Conservation (phyloP, 2,329 filamentous ascomycete species). For the Trichoderma koningiopsis region DNA sequence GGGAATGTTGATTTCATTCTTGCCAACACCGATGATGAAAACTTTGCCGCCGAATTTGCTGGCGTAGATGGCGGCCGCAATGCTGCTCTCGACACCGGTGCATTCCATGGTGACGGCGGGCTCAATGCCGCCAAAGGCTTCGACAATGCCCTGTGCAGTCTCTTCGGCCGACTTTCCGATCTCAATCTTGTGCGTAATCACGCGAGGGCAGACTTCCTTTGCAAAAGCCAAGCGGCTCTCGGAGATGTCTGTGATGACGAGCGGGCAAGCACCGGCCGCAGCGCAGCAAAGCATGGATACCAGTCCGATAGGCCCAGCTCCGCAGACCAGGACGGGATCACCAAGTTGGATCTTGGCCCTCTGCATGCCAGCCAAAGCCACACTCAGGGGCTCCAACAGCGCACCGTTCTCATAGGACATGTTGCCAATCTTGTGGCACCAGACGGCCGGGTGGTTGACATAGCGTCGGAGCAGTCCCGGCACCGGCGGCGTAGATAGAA, state of each 20-base stretch:
- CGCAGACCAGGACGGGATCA: constrained; percentile 85
- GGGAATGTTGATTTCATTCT: constrained; percentile 91
- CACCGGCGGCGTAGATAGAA: constrained; percentile 89
- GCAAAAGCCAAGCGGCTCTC: constrained; percentile 83
- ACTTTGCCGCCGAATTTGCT: constrained; percentile 96
- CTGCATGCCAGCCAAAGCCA: constrained; percentile 86
- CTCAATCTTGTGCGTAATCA: constrained; percentile 78
- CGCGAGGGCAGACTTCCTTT: constrained; percentile 76
- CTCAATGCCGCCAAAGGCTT: constrained; percentile 75
- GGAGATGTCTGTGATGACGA: constrained; percentile 95
- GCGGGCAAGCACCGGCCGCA: constrained; percentile 84
- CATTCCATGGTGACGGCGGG: constrained; percentile 85
- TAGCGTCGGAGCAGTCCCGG: constrained; percentile 86
- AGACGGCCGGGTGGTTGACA: constrained; percentile 89
- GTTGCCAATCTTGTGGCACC: constrained; percentile 94
- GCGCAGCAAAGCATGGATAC: constrained; percentile 82
- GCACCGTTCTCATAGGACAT: constrained; percentile 93
- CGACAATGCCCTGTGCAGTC: constrained; percentile 67
- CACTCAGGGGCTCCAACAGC: constrained; percentile 85
- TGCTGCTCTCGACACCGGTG: constrained; percentile 90
- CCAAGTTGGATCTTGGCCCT: constrained; percentile 78
- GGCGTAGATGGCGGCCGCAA: constrained; percentile 83
- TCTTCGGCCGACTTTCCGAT: constrained; percentile 65
- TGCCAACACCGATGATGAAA: constrained; percentile 93
- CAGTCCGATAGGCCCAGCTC: constrained; percentile 90